Evolutionary conservation across 805 yeast species (phyloP), one percentile per base, ranked within the genome.

Genomic region (Grigorovia transvaalensis): DNA sequence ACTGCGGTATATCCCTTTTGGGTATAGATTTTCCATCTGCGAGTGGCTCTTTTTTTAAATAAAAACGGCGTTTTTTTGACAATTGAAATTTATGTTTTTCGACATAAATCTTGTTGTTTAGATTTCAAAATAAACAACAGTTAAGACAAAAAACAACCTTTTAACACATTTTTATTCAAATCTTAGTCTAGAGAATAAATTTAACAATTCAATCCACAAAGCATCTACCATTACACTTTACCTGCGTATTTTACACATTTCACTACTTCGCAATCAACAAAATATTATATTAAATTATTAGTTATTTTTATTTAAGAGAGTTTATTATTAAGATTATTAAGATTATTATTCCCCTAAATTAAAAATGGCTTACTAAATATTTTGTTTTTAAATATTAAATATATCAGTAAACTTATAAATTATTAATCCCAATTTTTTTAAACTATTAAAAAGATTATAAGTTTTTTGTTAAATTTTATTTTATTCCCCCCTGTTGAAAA

Each of bases 281-380:
- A 51, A 52, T 51, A 53, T 56, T 47, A 49, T 47, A 49, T 50
- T 44, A 50, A 45, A n/a, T 45, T 15, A 50, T 44, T 43, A 48
- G 47, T 46, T 49, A 50, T 51, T 48, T 47, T 43, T 47, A 49
- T 45, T 49, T 48, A 27, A 40, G 41, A 51, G 43, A 38, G 13
- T 23, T 23, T 23, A 23, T 23, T 23, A 49, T 47, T 43, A 50
- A 46, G 47, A 46, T 30, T 45, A n/a, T 45, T 45, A 45, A 45
- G 15, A 45, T 29, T 4, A 45, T 45, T 30, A 45, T 45, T n/a
- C 19, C 40, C 20, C 40, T 45, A 29, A n/a, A 51, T 45, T 51
- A 48, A 59, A 57, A 56, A 60, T 60, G 64, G 57, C 62, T 58
- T 59, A 53, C 62, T 60, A 59, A 59, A 59, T 54, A 50, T 51